Evolutionary conservation across 2,329 filamentous ascomycete genomes (phyloP), one percentile per base, ranked within the genome.

Genomic region (Colletotrichum limetticola): DNA sequence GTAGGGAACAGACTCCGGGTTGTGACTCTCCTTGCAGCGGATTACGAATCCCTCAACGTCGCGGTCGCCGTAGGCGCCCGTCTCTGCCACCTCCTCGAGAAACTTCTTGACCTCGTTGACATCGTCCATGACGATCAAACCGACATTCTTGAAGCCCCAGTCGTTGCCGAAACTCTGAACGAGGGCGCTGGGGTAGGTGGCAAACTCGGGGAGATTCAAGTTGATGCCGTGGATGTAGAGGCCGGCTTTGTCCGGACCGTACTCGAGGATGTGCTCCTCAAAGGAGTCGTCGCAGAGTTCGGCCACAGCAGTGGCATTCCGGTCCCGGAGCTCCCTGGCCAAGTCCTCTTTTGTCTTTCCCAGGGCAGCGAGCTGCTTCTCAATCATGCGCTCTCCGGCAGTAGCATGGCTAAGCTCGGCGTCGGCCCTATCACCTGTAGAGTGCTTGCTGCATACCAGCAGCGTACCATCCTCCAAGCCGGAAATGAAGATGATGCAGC

Each of bases 361-460:
- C 24, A 97, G 86, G 1, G 89, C 88, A 49, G 88, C 87, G 52
- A 99, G 88, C 83, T 99, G 97, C 75, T 86, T 89, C 80, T 97
- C 93, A 0, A 98, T 87, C 88, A 94, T 96, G 71, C 84, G 84
- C 85, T 98, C 95, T 58, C 96, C 97, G 4, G 91, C 95, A 71
- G 89, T 87, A 3, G 97, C 94, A 85, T 99, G 97, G 83, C 94
- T 98, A 70, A 93, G 76, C 35, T 91, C 88, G 5, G 86, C 84
- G 79, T 97, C 94, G 26, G 83, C 83, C n/a, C 96, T 90, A 28
- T 90, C 86, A 7, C 97, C 97, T 0, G 95, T 98, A 0, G 97
- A 98, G 82, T 99, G 97, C 81, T 99, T 99, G 87, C 96, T 98
- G 89, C 96, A 98, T n/a, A 99, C 95, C 8, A 99, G 86, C 11